These are phyloP conservation scores for Aspergillus olivimuriae DNA, from an alignment of 495 filamentous ascomycete species.

Conservation along the genomic window DNA sequence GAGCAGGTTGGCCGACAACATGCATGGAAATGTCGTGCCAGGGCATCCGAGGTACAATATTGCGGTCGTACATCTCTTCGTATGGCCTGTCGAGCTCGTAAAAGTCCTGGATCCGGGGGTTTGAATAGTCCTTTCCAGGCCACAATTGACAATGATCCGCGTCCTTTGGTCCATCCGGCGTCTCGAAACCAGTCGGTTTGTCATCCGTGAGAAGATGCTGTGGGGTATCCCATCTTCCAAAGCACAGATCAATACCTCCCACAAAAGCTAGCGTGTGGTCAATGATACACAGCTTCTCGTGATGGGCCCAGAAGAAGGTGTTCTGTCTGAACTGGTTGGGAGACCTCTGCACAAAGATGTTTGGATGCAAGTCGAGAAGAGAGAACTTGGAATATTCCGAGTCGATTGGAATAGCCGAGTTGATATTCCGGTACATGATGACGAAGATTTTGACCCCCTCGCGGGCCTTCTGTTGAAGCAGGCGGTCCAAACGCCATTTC, in stretches of 20 bases:
- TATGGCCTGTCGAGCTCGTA: conserved; percentile 91
- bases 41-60: conserved; percentile 84
- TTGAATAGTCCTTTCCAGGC: conserved; percentile 98
- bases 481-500: conserved; percentile 93
- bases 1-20: conserved; percentile 89
- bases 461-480: conserved; percentile 87
- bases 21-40: conserved; percentile 99
- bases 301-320: conserved; percentile 99
- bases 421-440: conserved; percentile 97
- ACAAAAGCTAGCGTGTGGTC: conserved; percentile 96
- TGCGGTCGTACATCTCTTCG: conserved; percentile 97
- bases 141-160: conserved; percentile 93
- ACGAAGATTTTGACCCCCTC: conserved; percentile 98
- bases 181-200: conserved; percentile 91
- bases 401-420: conserved; percentile 95
- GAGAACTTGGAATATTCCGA: conserved; percentile 99
- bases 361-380: conserved; percentile 89
- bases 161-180: conserved; percentile 68
- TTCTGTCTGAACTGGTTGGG: conserved; percentile 98
- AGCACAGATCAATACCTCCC: conserved; percentile 94
- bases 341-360: conserved; percentile 91
- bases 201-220: conserved; percentile 88
- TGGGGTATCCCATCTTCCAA: conserved; percentile 95
- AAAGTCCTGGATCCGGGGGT: conserved; percentile 92
- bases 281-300: conserved; percentile 93